These are phyloP conservation scores for Rhododendron griersonianum DNA, from an alignment of 148 eudicot species.

Conservation along the genomic window DNA sequence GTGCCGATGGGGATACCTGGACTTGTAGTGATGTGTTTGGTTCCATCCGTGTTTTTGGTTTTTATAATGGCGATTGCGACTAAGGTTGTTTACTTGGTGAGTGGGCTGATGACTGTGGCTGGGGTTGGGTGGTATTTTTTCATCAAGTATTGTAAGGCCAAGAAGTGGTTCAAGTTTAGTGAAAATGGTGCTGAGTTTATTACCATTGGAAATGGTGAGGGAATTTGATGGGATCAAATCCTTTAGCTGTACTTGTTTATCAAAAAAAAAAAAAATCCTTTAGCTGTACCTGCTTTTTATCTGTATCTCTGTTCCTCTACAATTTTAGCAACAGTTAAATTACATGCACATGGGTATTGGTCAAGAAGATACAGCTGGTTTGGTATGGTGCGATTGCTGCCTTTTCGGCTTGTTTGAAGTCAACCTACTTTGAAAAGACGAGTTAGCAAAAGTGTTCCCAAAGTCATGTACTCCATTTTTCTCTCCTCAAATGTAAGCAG, in stretches of 20 bases:
- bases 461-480: background rate
- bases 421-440: background rate
- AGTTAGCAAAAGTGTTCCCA: background rate
- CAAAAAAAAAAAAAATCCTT: too few species aligned
- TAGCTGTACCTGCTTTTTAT: background rate
- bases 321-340: background rate
- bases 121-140: conserved; percentile 45
- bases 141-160: conserved; percentile 36
- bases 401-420: background rate
- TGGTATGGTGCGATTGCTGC: background rate
- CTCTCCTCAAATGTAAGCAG: background rate
- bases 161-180: conserved; percentile 38
- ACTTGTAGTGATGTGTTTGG: conserved; percentile 44
- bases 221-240: background rate
- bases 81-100: conserved; percentile 44
- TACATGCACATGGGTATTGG: background rate
- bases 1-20: conserved; percentile 38
- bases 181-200: conserved; percentile 2
- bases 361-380: background rate
- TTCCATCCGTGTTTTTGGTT: conserved; percentile 52
- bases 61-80: conserved; percentile 54
- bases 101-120: conserved; percentile 47
- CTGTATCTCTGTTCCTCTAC: background rate
- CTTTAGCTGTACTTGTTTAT: too few species aligned
- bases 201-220: background rate